Base-by-base conservation (phyloP, 768 basidiomycete genomes). In the Basidioascus undulatus region DNA sequence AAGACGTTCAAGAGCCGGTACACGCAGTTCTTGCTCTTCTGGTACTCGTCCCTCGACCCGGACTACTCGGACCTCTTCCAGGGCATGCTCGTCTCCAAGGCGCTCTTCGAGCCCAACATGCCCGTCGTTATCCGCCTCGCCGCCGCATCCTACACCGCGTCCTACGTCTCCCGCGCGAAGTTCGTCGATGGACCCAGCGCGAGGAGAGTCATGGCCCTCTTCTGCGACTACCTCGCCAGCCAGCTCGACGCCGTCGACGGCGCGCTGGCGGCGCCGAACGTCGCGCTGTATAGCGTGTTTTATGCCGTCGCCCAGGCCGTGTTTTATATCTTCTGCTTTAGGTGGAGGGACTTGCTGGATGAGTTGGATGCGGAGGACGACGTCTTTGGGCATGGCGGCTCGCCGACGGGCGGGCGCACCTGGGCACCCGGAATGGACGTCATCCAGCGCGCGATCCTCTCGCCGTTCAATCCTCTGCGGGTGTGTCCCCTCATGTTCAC, bases 1-100 rank as follows among this genome's bases (percentile, higher is more conserved):
- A 78, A 75, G 30, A 96, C 92, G 2, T 92, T 92, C 63, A 86
- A 87, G 53, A 92, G 86, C 0, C 79, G 87, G 30, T 92, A 96
- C 57, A 86, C 84, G 12, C 92, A 96, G 52, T 98, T 98, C 61
- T 69, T 98, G 45, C 53, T 96, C 35, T 98, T 98, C 64, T 92
- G 83, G 74, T 83, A 76, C 53, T 69, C 86, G 18, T 94, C 89
- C 0, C 74, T 89, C 39, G 75, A 84, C 49, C 64, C 76, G 2
- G 73, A 81, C 45, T 92, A 84, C 50, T 69, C 77, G 34, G 89
- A 98, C 56, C 67, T 83, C 41, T 94, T 98, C 56, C 80, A 81
- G 45, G 89, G 89, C 28, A 71, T 84, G 53, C 76, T 98, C n/a
- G 75, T 94, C 32, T 79, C 80, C 7, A 76, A 81, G 44, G 83